These are phyloP conservation scores for Elymus sibiricus DNA, from an alignment of 176 grass and related monocot species.

Conservation along the genomic window DNA sequence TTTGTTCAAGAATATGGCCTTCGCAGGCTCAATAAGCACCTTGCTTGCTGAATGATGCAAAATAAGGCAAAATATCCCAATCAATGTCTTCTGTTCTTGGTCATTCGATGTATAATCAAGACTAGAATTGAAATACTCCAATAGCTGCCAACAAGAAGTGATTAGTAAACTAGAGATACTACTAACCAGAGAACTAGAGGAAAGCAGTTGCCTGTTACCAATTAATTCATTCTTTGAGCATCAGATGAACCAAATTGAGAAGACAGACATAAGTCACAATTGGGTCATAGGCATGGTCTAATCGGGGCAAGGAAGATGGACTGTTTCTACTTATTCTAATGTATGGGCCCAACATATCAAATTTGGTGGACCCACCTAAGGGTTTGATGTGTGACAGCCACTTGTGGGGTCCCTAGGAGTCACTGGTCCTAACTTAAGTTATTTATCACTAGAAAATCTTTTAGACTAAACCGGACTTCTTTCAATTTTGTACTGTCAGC, in stretches of 20 bases:
- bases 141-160: conserved; percentile 50
- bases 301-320: background rate
- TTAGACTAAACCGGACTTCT: background rate
- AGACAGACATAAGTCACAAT: background rate
- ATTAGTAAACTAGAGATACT: conserved; percentile 14
- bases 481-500: background rate
- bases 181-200: background rate
- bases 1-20: conserved; percentile 61
- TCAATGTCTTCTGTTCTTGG: conserved; percentile 57
- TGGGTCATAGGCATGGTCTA: background rate
- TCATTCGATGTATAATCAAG: conserved; percentile 33
- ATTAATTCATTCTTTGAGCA: conserved; percentile 5
- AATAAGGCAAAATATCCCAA: conserved; percentile 71
- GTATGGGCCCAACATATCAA: conserved; percentile 2
- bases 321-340: background rate
- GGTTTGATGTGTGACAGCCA: background rate
- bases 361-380: background rate
- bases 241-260: background rate
- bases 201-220: background rate
- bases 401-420: background rate
- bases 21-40: conserved; percentile 72
- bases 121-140: conserved; percentile 48
- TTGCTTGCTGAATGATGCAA: conserved; percentile 63
- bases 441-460: background rate
- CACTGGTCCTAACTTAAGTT: conserved; percentile 2